These are phyloP conservation scores for Colletotrichum tropicicola DNA, from an alignment of 2,329 filamentous ascomycete genomes.

Conservation along the genomic window DNA sequence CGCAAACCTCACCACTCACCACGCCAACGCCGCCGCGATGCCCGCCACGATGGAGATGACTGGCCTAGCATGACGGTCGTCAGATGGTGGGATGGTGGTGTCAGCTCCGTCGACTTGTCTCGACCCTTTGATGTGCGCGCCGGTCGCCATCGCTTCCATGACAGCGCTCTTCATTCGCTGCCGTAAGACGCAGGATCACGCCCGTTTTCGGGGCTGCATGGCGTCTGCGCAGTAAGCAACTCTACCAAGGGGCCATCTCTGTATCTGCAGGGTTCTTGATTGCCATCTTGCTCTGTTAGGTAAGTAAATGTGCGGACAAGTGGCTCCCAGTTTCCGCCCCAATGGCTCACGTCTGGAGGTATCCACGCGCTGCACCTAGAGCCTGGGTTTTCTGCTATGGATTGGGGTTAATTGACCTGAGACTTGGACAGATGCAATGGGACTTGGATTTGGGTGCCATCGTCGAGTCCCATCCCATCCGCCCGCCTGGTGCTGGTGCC, in stretches of 20 bases:
- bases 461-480: neutral
- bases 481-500: neutral
- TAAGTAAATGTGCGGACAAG: neutral
- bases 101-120: conserved; percentile 1
- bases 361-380: neutral
- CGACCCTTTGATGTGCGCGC: neutral
- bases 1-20: neutral
- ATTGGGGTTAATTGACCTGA: no score
- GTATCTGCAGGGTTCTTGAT: neutral
- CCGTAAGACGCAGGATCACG: neutral
- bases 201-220: conserved; percentile 1
- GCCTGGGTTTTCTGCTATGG: no score
- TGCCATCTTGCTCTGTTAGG: neutral
- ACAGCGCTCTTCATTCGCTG: neutral
- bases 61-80: neutral
- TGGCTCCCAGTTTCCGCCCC: conserved; percentile 2
- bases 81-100: neutral
- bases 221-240: neutral
- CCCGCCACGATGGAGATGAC: neutral
- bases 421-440: neutral
- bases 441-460: neutral
- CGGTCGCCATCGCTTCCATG: neutral
- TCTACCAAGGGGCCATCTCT: neutral
- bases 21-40: neutral
- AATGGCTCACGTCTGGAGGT: neutral